Conservation (phyloP, 352 stramenopile species). For the Phytophthora tubulina region DNA sequence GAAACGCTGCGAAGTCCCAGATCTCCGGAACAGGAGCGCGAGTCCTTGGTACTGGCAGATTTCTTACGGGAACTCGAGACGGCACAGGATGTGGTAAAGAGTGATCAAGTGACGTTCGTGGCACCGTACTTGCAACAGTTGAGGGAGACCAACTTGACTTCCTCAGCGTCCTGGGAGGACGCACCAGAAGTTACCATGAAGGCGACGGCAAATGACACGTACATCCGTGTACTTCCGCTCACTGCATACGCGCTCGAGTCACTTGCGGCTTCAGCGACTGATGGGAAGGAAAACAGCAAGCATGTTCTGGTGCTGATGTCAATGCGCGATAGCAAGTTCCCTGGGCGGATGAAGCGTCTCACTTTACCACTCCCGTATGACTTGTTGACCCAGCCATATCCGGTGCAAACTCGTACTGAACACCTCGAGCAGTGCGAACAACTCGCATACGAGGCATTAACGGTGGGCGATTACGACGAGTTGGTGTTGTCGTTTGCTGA, state of each 20-base stretch:
- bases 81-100: slow-evolving; percentile 66
- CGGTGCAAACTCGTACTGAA: slow-evolving; percentile 64
- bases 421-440: slow-evolving; percentile 59
- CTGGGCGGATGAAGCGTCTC: slow-evolving; percentile 75
- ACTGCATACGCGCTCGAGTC: slow-evolving; percentile 51
- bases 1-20: slow-evolving; percentile 57
- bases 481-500: slow-evolving; percentile 68
- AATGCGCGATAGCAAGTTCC: slow-evolving; percentile 85
- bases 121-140: slow-evolving; percentile 79
- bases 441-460: slow-evolving; percentile 61
- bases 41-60: slow-evolving; percentile 70
- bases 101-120: slow-evolving; percentile 69
- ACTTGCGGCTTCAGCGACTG: slow-evolving; percentile 28
- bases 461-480: slow-evolving; percentile 37
- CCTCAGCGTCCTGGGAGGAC: slow-evolving; percentile 31
- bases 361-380: slow-evolving; percentile 66
- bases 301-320: slow-evolving; percentile 61
- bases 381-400: slow-evolving; percentile 61
- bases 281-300: slow-evolving; percentile 9
- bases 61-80: slow-evolving; percentile 75
- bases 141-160: slow-evolving; percentile 50
- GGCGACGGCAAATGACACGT: slow-evolving; percentile 4
- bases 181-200: slow-evolving; percentile 7
- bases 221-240: slow-evolving; percentile 63
- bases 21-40: slow-evolving; percentile 57